Percentiles rank a stretch among this genome's conserved stretches.
phyloP scores from a whole-genome alignment of 208 protist species.

The Tritrichomonas foetus region DNA sequence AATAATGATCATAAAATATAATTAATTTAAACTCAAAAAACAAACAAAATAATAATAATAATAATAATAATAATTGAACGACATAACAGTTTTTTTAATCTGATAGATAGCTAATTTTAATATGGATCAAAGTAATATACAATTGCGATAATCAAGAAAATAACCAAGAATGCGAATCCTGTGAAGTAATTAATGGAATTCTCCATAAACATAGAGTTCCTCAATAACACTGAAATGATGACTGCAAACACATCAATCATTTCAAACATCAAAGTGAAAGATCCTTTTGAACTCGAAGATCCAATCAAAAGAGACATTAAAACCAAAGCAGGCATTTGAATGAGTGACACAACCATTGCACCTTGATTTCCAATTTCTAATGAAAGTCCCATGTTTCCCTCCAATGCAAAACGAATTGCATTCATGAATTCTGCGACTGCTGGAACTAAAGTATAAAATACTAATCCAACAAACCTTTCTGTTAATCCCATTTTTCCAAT shows the following conservation, averaged over 20 bases:
- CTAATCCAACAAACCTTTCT: background rate
- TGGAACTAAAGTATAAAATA: constrained; percentile 19
- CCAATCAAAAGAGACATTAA: background rate
- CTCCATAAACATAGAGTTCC: constrained; percentile 22
- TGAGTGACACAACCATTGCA: background rate
- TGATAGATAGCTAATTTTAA: too few species aligned
- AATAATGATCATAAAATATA: too few species aligned
- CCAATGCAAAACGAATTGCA: background rate
- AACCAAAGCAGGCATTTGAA: constrained; percentile 2
- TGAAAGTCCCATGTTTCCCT: background rate
- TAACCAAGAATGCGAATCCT: constrained; percentile 22
- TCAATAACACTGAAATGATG: background rate
- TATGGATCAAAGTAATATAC: constrained; percentile 31
- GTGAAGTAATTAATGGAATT: constrained; percentile 32
- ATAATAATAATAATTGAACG: too few species aligned
- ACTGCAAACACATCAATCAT: constrained; percentile 30
- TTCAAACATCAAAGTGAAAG: constrained; percentile 25
- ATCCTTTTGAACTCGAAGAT: background rate
- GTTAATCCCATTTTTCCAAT: background rate
- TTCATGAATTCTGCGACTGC: constrained; percentile 36
- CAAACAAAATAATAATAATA: too few species aligned
- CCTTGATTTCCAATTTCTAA: constrained; percentile 33
- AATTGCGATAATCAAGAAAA: background rate
- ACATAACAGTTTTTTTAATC: too few species aligned
- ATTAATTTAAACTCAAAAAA: too few species aligned